A percentile compares a stretch with the other conserved stretches of the same genome.
Evolutionary conservation across 2,329 filamentous ascomycete genomes (phyloP).

Genomic region (Diaporthe citri): DNA sequence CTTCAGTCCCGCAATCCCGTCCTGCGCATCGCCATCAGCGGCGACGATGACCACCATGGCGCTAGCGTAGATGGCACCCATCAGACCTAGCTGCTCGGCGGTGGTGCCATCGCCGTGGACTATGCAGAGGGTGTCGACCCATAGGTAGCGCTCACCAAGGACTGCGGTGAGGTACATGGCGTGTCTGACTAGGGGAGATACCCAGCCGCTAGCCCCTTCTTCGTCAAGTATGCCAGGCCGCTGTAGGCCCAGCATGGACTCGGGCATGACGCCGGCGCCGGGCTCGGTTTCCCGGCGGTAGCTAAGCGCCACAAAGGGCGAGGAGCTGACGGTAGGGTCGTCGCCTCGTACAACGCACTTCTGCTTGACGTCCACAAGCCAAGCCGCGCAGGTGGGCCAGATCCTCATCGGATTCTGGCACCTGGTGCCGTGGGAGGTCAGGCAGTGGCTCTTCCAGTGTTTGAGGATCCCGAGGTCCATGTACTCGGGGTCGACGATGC

Average conservation of each 20-base stretch:
- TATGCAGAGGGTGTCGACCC: constrained; percentile 52
- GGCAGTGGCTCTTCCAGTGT: constrained; percentile 3
- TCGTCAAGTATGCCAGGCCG: background rate
- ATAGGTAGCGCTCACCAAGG: constrained; percentile 47
- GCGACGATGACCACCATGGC: constrained; percentile 44
- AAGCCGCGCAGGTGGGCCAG: background rate
- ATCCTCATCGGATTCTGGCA: constrained; percentile 17
- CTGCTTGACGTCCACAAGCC: background rate
- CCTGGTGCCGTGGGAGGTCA: background rate
- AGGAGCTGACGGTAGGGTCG: background rate
- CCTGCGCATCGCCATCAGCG: background rate
- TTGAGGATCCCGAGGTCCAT: constrained; percentile 6
- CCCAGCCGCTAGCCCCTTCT: constrained; percentile 40
- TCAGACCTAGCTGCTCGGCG: background rate
- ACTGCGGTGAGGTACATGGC: constrained; percentile 17
- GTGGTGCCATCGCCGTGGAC: constrained; percentile 44
- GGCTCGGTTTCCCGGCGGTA: background rate
- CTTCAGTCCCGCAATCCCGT: constrained; percentile 5
- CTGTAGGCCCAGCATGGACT: background rate
- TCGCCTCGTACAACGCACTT: constrained; percentile 6
- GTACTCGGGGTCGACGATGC: background rate
- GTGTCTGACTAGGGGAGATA: constrained; percentile 41
- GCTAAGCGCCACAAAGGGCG: constrained; percentile 6
- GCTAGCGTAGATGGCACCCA: constrained; percentile 43
- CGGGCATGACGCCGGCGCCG: background rate